These are phyloP conservation scores for Huntiella moniliformis DNA, from an alignment of 2,329 filamentous ascomycete species.

Conservation along the genomic window DNA sequence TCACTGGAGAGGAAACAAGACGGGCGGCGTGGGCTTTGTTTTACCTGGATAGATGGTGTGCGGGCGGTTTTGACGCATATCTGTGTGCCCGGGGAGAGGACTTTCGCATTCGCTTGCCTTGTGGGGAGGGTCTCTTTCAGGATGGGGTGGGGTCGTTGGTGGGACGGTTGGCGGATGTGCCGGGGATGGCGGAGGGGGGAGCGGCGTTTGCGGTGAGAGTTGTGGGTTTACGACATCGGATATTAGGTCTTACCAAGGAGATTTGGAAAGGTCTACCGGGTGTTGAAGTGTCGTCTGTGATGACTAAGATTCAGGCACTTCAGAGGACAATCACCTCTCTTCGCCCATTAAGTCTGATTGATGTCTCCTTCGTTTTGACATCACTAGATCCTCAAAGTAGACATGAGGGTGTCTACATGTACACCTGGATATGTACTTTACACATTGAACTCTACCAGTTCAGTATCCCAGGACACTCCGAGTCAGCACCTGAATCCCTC, in stretches of 20 bases:
- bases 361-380: no score
- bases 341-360: slow-evolving; percentile 15
- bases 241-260: slow-evolving; percentile 16
- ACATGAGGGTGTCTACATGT: slow-evolving; percentile 17
- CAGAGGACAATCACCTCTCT: slow-evolving; percentile 19
- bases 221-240: slow-evolving; percentile 18
- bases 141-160: slow-evolving; percentile 10
- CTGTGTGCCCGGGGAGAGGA: slow-evolving; percentile 20
- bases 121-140: slow-evolving; percentile 18
- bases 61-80: slow-evolving; percentile 24
- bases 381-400: no score
- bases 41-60: slow-evolving; percentile 21
- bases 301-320: slow-evolving; percentile 20
- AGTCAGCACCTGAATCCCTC: slow-evolving; percentile 18
- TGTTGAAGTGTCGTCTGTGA: slow-evolving; percentile 21
- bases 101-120: slow-evolving; percentile 22
- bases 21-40: slow-evolving; percentile 23
- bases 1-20: slow-evolving; percentile 13
- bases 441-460: slow-evolving; percentile 24
- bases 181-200: no score
- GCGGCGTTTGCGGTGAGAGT: no score
- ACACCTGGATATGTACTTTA: slow-evolving; percentile 20
- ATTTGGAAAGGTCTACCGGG: slow-evolving; percentile 10
- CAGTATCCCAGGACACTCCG: slow-evolving; percentile 20
- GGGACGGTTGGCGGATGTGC: no score